A percentile compares a stretch with the other conserved stretches of the same genome.
Conservation (phyloP, 805 yeast genomes). For the Zygosaccharomyces gambellarensis region DNA sequence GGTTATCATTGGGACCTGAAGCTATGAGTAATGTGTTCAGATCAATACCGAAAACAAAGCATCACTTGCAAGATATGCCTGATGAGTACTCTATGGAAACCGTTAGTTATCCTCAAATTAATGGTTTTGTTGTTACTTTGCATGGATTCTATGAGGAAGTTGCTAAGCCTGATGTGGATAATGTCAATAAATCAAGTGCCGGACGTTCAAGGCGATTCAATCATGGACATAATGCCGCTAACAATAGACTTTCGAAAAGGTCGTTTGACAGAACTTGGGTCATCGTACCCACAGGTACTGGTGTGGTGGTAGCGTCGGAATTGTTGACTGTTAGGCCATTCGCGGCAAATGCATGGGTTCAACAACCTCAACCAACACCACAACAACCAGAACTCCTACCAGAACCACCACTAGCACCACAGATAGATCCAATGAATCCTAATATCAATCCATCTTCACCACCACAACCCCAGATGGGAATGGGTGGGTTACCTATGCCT, state of each 20-base stretch:
- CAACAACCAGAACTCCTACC: slow-evolving; percentile 11
- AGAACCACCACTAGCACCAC: slow-evolving; percentile 6
- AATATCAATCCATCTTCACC: slow-evolving; percentile 1
- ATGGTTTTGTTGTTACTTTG: slow-evolving; percentile 69
- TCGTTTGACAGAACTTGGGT: slow-evolving; percentile 83
- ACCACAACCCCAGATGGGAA: neutral
- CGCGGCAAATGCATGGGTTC: slow-evolving; percentile 57
- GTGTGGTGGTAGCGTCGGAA: slow-evolving; percentile 81
- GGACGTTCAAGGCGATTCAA: slow-evolving; percentile 27
- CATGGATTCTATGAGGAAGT: slow-evolving; percentile 84
- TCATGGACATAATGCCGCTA: slow-evolving; percentile 31
- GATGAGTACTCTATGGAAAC: slow-evolving; percentile 71
- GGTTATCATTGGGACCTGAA: slow-evolving; percentile 65
- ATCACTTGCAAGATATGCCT: slow-evolving; percentile 60
- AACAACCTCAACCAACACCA: slow-evolving; percentile 10
- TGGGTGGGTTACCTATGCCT: neutral
- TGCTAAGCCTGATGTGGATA: slow-evolving; percentile 46
- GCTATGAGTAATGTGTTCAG: slow-evolving; percentile 57
- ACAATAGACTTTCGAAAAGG: slow-evolving; percentile 48
- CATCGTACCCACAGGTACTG: slow-evolving; percentile 64
- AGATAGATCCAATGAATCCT: slow-evolving; percentile 4
- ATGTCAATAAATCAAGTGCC: slow-evolving; percentile 21
- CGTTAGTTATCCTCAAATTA: slow-evolving; percentile 62
- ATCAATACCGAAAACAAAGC: slow-evolving; percentile 74
- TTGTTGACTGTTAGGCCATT: slow-evolving; percentile 61